These are phyloP conservation scores for Ustilago bromivora DNA, from an alignment of 1,284 basidiomycete species.

Conservation along the genomic window DNA sequence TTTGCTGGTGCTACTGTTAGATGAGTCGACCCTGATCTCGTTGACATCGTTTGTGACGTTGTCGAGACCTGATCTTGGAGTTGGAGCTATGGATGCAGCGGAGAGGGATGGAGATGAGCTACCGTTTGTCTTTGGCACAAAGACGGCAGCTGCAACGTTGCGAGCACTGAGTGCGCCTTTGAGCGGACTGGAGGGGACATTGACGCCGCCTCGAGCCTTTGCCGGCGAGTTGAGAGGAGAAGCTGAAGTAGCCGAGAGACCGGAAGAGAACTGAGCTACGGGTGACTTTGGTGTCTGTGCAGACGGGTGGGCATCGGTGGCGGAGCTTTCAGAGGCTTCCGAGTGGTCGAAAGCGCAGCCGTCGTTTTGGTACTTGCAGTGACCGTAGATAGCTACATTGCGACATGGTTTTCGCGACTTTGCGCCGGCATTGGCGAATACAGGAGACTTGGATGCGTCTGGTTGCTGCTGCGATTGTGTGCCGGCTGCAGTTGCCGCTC, in stretches of 20 bases:
- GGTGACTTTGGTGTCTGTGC: constrained; percentile 27
- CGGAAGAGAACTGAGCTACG: constrained; percentile 26
- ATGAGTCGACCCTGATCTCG: constrained; percentile 32
- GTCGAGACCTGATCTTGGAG: constrained; percentile 20
- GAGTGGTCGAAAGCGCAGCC: constrained; percentile 48
- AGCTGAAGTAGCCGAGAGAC: constrained; percentile 20
- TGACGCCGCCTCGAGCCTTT: constrained; percentile 21
- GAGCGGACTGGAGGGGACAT: constrained; percentile 40
- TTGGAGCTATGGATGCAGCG: constrained; percentile 17
- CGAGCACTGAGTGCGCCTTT: constrained; percentile 56
- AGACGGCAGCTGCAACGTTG: constrained; percentile 60
- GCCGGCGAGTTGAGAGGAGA: constrained; percentile 29
- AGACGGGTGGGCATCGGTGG: background rate
- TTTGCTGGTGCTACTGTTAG: constrained; percentile 12
- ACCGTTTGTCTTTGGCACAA: constrained; percentile 57
- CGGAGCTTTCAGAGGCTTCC: constrained; percentile 10
- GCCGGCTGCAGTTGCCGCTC: constrained; percentile 22
- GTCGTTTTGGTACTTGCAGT: constrained; percentile 53
- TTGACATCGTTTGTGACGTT: constrained; percentile 27
- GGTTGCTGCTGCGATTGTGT: constrained; percentile 15
- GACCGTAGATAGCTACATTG: constrained; percentile 52
- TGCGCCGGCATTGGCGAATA: constrained; percentile 18
- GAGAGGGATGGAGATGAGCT: constrained; percentile 40
- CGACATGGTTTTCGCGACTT: constrained; percentile 45
- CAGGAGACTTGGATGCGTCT: constrained; percentile 39